Conservation (phyloP, 768 basidiomycete genomes). For the Mycena pura region DNA sequence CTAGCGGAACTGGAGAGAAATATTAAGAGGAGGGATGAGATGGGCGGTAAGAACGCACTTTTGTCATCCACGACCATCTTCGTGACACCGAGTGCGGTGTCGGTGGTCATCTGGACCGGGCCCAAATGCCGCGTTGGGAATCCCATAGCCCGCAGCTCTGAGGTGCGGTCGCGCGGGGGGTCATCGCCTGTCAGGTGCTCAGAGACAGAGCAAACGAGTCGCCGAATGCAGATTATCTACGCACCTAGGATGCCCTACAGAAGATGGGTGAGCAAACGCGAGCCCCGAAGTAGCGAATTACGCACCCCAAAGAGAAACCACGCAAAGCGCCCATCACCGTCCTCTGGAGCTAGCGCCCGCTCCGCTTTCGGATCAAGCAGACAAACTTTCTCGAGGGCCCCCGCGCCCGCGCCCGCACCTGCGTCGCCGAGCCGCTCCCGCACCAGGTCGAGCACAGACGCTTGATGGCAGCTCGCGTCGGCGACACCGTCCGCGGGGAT, state of each 20-base stretch:
- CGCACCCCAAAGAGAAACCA: constrained; percentile 85
- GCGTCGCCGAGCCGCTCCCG: constrained; percentile 35
- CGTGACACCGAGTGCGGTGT: constrained; percentile 93
- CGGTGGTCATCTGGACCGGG: constrained; percentile 95
- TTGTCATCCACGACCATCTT: constrained; percentile 81
- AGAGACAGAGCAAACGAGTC: background rate
- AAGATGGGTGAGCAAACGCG: background rate
- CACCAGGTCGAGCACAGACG: constrained; percentile 68
- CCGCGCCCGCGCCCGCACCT: no score
- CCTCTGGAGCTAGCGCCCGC: constrained; percentile 70
- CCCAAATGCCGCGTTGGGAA: constrained; percentile 90
- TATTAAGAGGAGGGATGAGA: background rate
- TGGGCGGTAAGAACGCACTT: constrained; percentile 41
- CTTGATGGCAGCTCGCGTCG: constrained; percentile 52
- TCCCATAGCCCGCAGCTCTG: constrained; percentile 83
- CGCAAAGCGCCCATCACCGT: constrained; percentile 76
- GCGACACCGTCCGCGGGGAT: constrained; percentile 36
- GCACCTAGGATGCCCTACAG: constrained; percentile 20
- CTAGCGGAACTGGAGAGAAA: constrained; percentile 57
- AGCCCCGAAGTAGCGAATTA: background rate
- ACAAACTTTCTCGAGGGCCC: constrained; percentile 72
- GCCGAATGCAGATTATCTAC: background rate
- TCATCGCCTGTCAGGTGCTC: constrained; percentile 74
- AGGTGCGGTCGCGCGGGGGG: constrained; percentile 92
- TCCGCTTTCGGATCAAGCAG: constrained; percentile 93